Evolutionary conservation across 306 rosid species (phyloP).

Genomic region (Benincasa hispida): DNA sequence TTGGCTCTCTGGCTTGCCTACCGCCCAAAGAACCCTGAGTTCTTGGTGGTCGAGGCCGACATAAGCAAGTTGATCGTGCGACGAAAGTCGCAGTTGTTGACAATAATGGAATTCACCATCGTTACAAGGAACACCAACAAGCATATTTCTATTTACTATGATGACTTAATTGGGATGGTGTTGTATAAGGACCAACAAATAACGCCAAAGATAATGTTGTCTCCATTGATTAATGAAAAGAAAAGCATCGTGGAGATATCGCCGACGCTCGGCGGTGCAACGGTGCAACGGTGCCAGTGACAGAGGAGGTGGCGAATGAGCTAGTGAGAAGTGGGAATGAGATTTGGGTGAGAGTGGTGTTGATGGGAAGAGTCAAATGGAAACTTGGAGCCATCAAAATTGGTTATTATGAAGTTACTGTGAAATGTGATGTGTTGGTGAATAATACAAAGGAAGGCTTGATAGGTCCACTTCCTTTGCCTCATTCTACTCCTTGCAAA

Average conservation of each 20-base stretch:
- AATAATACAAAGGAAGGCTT: conserved; percentile 36
- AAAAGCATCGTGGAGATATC: conserved; percentile 36
- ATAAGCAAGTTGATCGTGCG: conserved; percentile 42
- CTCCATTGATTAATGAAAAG: conserved; percentile 27
- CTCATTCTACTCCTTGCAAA: conserved; percentile 37
- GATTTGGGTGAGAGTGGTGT: conserved; percentile 33
- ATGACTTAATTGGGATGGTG: conserved; percentile 32
- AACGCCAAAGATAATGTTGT: conserved; percentile 46
- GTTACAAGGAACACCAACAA: conserved; percentile 52
- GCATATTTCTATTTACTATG: conserved; percentile 46
- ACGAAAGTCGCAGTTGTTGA: conserved; percentile 24
- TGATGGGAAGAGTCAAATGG: conserved; percentile 71
- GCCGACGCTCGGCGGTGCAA: conserved; percentile 48
- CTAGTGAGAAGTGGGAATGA: conserved; percentile 13
- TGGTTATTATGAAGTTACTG: conserved; percentile 37
- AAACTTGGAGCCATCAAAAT: conserved; percentile 38
- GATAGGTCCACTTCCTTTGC: conserved; percentile 56
- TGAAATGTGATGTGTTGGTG: conserved; percentile 50
- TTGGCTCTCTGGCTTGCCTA: conserved; percentile 59
- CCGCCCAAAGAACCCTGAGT: conserved; percentile 54
- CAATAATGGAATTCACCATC: conserved; percentile 60
- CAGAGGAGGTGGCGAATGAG: conserved; percentile 27
- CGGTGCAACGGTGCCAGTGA: conserved; percentile 25
- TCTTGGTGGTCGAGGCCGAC: conserved; percentile 37
- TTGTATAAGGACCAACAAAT: conserved; percentile 41